Percentiles rank a stretch among this genome's conserved stretches.
phyloP scores from a whole-genome alignment of 805 yeast genomes.

The Lachancea waltii region DNA sequence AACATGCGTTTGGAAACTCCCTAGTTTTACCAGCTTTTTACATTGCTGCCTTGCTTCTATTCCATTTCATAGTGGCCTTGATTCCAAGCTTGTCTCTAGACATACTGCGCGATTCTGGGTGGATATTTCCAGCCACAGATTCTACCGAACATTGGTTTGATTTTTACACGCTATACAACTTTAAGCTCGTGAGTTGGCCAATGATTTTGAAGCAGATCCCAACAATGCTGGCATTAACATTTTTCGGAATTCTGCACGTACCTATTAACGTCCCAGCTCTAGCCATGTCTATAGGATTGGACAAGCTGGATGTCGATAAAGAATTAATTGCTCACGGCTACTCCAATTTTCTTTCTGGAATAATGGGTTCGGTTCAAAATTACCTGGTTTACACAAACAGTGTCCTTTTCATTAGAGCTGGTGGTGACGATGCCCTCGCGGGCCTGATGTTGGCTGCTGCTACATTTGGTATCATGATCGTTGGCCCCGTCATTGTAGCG shows the following conservation, averaged over 20 bases:
- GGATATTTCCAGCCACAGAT: slow-evolving; percentile 59
- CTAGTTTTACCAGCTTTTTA: slow-evolving; percentile 76
- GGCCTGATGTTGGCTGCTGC: slow-evolving; percentile 85
- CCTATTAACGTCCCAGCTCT: slow-evolving; percentile 97
- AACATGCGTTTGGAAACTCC: slow-evolving; percentile 57
- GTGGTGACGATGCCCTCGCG: slow-evolving; percentile 84
- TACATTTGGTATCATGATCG: slow-evolving; percentile 72
- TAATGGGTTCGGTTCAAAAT: slow-evolving; percentile 84
- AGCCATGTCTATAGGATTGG: slow-evolving; percentile 84
- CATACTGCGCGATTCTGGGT: slow-evolving; percentile 63
- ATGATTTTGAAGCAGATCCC: slow-evolving; percentile 67
- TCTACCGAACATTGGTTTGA: slow-evolving; percentile 83
- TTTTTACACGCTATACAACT: slow-evolving; percentile 69
- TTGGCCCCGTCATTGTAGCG: slow-evolving; percentile 91
- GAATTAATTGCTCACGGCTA: slow-evolving; percentile 94
- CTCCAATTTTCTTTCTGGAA: slow-evolving; percentile 79
- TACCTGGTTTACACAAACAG: slow-evolving; percentile 93
- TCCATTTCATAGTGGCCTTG: slow-evolving; percentile 60
- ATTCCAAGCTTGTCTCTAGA: slow-evolving; percentile 62
- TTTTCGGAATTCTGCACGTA: slow-evolving; percentile 92
- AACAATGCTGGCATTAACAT: slow-evolving; percentile 90
- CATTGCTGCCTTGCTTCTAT: slow-evolving; percentile 58
- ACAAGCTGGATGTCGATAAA: slow-evolving; percentile 77
- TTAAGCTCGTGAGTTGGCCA: slow-evolving; percentile 67
- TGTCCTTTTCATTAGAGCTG: slow-evolving; percentile 85